A percentile compares a stretch with the other conserved stretches of the same genome.
phyloP scores from a whole-genome alignment of 345 rosid species.

The Combretum micranthum region DNA sequence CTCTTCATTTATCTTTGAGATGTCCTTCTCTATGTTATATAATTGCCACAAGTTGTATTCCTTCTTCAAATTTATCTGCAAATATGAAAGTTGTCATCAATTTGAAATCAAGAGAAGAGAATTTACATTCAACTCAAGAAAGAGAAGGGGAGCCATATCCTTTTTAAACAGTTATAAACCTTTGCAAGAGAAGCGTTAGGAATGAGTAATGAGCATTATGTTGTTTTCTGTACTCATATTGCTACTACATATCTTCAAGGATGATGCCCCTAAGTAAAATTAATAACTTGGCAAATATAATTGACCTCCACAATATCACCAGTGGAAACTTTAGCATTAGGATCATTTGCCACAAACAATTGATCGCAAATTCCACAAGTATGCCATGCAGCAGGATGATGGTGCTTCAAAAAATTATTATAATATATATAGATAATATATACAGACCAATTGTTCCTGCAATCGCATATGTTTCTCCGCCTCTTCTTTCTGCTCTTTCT shows the following conservation, averaged over 20 bases:
- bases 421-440: conserved; percentile 1
- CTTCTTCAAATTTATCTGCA: conserved; percentile 82
- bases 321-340: too few species aligned
- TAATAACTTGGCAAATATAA: too few species aligned
- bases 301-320: too few species aligned
- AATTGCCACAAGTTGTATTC: conserved; percentile 87
- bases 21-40: conserved; percentile 66
- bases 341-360: too few species aligned
- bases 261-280: too few species aligned
- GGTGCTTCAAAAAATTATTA: background rate
- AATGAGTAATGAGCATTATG: background rate
- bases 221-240: too few species aligned
- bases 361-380: too few species aligned
- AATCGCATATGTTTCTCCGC: conserved; percentile 85
- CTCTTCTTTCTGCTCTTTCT: conserved; percentile 98
- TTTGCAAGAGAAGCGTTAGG: background rate
- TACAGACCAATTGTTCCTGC: conserved; percentile 80
- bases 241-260: too few species aligned
- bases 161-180: too few species aligned
- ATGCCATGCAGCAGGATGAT: too few species aligned
- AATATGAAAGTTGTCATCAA: background rate
- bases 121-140: background rate
- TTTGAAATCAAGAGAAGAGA: background rate
- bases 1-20: conserved; percentile 46
- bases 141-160: too few species aligned